Percentiles rank a stretch among this genome's conserved stretches.
Conservation (phyloP, 164 flowering plant species). For the Cinnamomum chago region DNA sequence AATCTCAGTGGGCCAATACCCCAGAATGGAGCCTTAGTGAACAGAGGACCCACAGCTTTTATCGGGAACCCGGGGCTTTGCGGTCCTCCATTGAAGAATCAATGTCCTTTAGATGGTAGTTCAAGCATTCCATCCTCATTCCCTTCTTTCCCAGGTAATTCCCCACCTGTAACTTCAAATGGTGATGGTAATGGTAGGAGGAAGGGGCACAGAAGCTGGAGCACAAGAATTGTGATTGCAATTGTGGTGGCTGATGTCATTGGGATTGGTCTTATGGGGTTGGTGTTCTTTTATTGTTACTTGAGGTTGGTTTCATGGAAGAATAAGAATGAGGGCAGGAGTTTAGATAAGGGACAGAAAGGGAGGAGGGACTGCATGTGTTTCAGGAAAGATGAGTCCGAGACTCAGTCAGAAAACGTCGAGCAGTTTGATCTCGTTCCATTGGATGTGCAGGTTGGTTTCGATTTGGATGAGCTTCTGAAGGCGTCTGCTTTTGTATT, state of each 20-base stretch:
- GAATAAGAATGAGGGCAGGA: constrained; percentile 27
- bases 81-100: constrained; percentile 84
- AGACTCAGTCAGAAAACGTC: constrained; percentile 61
- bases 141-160: constrained; percentile 56
- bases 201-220: constrained; percentile 43
- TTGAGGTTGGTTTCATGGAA: constrained; percentile 44
- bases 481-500: constrained; percentile 92
- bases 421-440: constrained; percentile 87
- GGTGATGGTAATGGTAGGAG: constrained; percentile 14
- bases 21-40: constrained; percentile 80
- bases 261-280: constrained; percentile 72
- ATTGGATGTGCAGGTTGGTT: constrained; percentile 62
- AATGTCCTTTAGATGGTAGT: constrained; percentile 41
- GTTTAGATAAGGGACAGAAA: constrained; percentile 19
- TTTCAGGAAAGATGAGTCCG: constrained; percentile 80
- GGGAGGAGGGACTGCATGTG: constrained; percentile 66
- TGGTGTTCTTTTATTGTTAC: constrained; percentile 74
- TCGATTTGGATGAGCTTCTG: constrained; percentile 88
- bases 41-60: constrained; percentile 95
- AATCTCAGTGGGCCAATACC: constrained; percentile 87
- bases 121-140: constrained; percentile 43
- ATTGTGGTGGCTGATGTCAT: constrained; percentile 67
- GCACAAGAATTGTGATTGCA: constrained; percentile 52
- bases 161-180: constrained; percentile 29
- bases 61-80: constrained; percentile 79